Evolutionary conservation across 768 basidiomycete genomes (phyloP).

Genomic region (Xerocomus spinulosus): DNA sequence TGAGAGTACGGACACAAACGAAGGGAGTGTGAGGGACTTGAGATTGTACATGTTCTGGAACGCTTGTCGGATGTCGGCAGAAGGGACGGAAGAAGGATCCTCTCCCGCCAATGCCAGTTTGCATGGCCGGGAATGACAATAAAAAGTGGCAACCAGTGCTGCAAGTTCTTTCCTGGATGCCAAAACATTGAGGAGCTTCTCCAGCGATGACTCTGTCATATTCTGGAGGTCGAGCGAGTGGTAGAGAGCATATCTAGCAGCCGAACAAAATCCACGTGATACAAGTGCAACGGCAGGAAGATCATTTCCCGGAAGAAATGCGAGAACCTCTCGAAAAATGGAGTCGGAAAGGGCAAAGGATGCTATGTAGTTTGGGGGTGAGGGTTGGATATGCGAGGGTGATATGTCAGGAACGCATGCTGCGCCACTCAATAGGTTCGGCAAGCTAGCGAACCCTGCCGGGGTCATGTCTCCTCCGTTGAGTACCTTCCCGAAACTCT

Average conservation of each 20-base stretch:
- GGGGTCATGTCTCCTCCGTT: background rate
- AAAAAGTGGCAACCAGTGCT: slow-evolving; percentile 19
- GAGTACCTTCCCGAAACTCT: background rate
- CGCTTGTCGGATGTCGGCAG: slow-evolving; percentile 20
- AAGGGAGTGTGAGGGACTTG: slow-evolving; percentile 23
- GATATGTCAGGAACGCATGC: slow-evolving; percentile 2
- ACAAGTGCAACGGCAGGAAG: slow-evolving; percentile 21
- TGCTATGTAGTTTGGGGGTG: background rate
- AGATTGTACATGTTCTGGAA: slow-evolving; percentile 30
- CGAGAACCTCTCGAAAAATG: slow-evolving; percentile 20
- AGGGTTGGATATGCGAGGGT: background rate
- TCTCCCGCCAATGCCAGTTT: slow-evolving; percentile 3
- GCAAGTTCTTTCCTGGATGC: slow-evolving; percentile 21
- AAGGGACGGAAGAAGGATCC: slow-evolving; percentile 6
- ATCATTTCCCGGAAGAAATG: slow-evolving; percentile 16
- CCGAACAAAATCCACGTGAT: slow-evolving; percentile 19
- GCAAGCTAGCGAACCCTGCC: slow-evolving; percentile 14
- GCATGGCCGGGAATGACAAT: slow-evolving; percentile 22
- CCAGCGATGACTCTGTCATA: slow-evolving; percentile 8
- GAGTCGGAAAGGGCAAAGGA: slow-evolving; percentile 13
- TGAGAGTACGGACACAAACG: slow-evolving; percentile 22
- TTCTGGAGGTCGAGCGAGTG: slow-evolving; percentile 17
- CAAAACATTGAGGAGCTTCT: slow-evolving; percentile 18
- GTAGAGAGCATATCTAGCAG: slow-evolving; percentile 23
- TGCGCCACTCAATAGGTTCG: slow-evolving; percentile 16